Conservation (phyloP, 106 monocot species). For the Xerophyta viscosa region DNA sequence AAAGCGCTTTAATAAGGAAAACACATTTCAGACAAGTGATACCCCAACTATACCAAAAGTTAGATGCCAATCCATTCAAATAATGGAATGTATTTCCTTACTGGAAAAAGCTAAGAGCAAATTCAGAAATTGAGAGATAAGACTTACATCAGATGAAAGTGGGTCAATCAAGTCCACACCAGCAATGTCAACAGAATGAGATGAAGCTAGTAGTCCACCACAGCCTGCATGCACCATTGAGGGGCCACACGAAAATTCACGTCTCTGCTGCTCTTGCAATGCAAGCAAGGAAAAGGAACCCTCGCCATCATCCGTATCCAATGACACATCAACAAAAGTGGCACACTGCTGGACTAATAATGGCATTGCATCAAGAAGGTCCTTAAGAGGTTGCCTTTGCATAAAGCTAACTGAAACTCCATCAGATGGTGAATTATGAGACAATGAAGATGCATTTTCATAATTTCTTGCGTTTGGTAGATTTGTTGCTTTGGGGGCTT, state of each 20-base stretch:
- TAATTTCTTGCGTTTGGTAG: conserved; percentile 15
- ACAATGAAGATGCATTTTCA: conserved; percentile 36
- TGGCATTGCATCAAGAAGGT: conserved; percentile 70
- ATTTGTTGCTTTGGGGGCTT: conserved; percentile 50
- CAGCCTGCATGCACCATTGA: conserved; percentile 91
- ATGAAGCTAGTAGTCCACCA: conserved; percentile 74
- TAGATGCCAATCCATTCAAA: no score
- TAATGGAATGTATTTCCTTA: no score
- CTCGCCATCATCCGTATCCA: conserved; percentile 67
- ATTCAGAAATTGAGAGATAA: no score
- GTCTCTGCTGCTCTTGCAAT: conserved; percentile 70
- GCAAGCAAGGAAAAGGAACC: conserved; percentile 79
- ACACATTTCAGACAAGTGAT: no score
- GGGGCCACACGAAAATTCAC: conserved; percentile 86
- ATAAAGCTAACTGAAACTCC: conserved; percentile 24
- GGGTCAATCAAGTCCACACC: conserved; percentile 78
- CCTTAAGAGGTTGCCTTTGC: conserved; percentile 57
- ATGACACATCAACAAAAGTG: conserved; percentile 74
- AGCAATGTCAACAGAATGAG: conserved; percentile 91
- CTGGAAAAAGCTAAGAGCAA: no score
- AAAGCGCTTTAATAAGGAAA: no score
- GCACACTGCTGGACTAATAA: conserved; percentile 79
- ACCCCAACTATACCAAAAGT: no score
- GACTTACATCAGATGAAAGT: conserved; percentile 82
- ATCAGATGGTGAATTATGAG: conserved; percentile 21